phyloP scores from a whole-genome alignment of 192 early-diverging fungal species.

The Coemansia sp. region DNA sequence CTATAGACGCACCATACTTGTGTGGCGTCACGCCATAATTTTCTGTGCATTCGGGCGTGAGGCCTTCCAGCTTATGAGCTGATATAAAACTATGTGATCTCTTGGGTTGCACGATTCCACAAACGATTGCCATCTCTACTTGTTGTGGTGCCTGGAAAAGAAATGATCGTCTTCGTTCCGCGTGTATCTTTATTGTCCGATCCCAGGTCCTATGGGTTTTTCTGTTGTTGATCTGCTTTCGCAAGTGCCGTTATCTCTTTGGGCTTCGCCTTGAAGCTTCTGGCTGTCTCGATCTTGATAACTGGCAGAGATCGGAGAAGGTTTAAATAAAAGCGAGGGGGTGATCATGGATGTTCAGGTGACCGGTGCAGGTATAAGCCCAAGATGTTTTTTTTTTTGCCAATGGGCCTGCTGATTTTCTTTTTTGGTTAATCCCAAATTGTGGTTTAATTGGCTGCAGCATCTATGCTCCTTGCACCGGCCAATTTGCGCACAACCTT shows the following conservation, averaged over 20 bases:
- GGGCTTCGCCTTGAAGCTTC: too few relatives aligned
- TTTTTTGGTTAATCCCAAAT: neutral
- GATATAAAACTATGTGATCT: neutral
- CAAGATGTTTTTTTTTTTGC: too few relatives aligned
- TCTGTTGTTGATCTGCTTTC: slow-evolving; percentile 1
- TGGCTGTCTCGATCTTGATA: too few relatives aligned
- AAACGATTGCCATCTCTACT: neutral
- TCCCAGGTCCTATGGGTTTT: neutral
- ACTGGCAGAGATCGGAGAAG: too few relatives aligned
- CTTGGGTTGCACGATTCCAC: neutral
- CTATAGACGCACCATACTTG: slow-evolving; percentile 5
- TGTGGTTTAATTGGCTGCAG: too few relatives aligned
- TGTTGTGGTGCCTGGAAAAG: neutral
- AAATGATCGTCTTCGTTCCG: slow-evolving; percentile 9
- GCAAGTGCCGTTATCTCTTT: too few relatives aligned
- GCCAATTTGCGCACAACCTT: slow-evolving; percentile 9
- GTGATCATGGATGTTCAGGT: slow-evolving; percentile 4
- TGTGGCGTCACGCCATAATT: slow-evolving; percentile 21
- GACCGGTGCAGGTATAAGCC: neutral
- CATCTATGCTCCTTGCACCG: neutral
- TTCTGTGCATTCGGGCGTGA: neutral
- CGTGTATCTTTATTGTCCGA: slow-evolving; percentile 9
- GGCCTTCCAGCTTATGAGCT: neutral
- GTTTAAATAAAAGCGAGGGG: neutral
- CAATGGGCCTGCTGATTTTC: slow-evolving; percentile 10